Conservation (phyloP, 2,329 filamentous ascomycete species). For the Apiospora malaysiana region DNA sequence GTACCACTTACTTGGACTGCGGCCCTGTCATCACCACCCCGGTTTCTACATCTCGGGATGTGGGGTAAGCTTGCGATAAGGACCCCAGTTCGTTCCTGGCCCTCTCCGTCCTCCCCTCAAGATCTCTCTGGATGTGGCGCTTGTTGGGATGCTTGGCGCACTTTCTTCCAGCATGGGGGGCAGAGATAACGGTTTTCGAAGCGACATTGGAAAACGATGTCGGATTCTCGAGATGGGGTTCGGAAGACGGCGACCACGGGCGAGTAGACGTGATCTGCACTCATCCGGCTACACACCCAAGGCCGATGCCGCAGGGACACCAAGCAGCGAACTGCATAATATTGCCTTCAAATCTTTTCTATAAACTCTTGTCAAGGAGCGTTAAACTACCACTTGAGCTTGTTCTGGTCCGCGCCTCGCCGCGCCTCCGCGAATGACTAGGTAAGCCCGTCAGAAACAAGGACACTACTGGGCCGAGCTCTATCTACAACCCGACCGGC, state of each 20-base stretch:
- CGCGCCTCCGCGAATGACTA: neutral
- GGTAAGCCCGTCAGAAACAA: neutral
- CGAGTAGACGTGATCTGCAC: neutral
- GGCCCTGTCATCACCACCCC: neutral
- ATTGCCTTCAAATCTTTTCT: neutral
- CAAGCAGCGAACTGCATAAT: too few relatives aligned
- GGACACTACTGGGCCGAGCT: neutral
- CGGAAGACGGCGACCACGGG: neutral
- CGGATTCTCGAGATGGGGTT: too few relatives aligned
- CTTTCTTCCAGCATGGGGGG: neutral
- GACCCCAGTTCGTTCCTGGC: neutral
- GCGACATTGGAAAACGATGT: neutral
- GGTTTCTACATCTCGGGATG: neutral
- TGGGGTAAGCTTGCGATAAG: constrained; percentile 13
- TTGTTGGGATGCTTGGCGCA: neutral
- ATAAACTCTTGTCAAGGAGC: neutral
- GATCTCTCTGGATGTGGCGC: neutral
- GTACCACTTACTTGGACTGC: neutral
- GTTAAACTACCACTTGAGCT: neutral
- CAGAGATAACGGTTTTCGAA: neutral
- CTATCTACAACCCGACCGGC: neutral
- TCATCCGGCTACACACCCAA: too few relatives aligned
- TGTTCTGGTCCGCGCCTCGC: neutral
- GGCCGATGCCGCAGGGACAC: neutral
- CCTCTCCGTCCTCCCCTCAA: neutral